Percentiles rank a stretch among this genome's conserved stretches.
These are phyloP conservation scores for Aphanomyces astaci DNA, from an alignment of 352 stramenopile species.

Conservation along the genomic window DNA sequence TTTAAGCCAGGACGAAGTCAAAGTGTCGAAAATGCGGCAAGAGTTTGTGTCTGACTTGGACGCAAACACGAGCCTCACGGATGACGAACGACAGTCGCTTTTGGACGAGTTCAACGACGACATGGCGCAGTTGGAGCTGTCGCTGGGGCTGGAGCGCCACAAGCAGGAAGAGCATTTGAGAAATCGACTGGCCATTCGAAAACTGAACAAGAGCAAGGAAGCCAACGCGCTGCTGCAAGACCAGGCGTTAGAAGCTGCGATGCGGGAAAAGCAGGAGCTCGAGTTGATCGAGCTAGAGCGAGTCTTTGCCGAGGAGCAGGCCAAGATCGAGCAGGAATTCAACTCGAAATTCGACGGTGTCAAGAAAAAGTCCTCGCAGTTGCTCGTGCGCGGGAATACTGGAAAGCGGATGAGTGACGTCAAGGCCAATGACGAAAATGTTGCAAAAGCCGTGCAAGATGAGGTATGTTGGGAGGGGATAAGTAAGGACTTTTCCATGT, in stretches of 20 bases:
- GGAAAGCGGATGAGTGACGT: neutral
- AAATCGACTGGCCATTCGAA: constrained; percentile 28
- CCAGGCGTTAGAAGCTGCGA: constrained; percentile 10
- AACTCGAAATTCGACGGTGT: neutral
- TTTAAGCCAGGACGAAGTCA: neutral
- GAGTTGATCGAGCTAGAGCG: constrained; percentile 15
- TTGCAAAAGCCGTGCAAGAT: neutral
- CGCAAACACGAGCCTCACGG: constrained; percentile 32
- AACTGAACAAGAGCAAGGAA: constrained; percentile 10
- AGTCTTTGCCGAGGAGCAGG: constrained; percentile 18
- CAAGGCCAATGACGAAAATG: neutral
- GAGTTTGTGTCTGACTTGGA: constrained; percentile 42
- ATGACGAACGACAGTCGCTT: constrained; percentile 41
- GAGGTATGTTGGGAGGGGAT: neutral
- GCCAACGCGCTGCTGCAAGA: constrained; percentile 2
- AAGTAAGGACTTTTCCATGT: too few species aligned
- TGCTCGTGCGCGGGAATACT: neutral
- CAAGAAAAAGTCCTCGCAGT: neutral
- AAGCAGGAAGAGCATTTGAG: constrained; percentile 38
- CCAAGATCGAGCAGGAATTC: constrained; percentile 21
- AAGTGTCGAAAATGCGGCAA: constrained; percentile 25
- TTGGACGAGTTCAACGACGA: constrained; percentile 47
- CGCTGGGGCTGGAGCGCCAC: constrained; percentile 39
- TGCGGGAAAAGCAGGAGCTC: constrained; percentile 16
- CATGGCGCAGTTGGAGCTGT: constrained; percentile 37